These are phyloP conservation scores for Phytophthora brassicae DNA, from an alignment of 352 stramenopile species.

Conservation along the genomic window DNA sequence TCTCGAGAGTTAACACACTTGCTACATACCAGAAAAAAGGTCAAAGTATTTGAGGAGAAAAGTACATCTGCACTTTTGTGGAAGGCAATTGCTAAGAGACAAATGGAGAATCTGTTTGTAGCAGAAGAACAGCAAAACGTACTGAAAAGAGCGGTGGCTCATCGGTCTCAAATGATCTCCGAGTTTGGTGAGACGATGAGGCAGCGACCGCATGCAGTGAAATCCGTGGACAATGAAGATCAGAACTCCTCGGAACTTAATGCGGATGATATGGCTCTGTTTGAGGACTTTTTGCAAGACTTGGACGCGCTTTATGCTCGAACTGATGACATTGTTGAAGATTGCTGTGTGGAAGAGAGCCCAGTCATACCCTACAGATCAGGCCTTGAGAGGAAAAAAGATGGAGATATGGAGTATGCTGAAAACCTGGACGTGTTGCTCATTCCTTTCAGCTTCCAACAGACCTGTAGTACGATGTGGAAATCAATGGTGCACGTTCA, in stretches of 20 bases:
- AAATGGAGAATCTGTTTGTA: slow-evolving; percentile 11
- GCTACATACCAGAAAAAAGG: slow-evolving; percentile 4
- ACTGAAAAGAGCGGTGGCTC: slow-evolving; percentile 2
- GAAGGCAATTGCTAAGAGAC: slow-evolving; percentile 14
- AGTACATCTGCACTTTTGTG: background rate
- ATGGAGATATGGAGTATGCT: slow-evolving; percentile 16
- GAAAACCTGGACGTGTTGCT: slow-evolving; percentile 25
- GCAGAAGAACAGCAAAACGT: slow-evolving; percentile 12
- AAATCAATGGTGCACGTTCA: slow-evolving; percentile 14
- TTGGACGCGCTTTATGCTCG: slow-evolving; percentile 20
- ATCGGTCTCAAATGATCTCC: slow-evolving; percentile 5
- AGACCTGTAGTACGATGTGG: slow-evolving; percentile 18
- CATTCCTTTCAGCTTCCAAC: slow-evolving; percentile 14
- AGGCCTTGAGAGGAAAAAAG: slow-evolving; percentile 1
- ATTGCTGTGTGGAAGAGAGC: slow-evolving; percentile 1
- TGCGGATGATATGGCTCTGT: slow-evolving; percentile 13
- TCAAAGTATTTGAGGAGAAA: background rate
- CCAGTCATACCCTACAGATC: background rate
- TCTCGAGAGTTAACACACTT: slow-evolving; percentile 2
- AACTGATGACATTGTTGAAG: slow-evolving; percentile 18
- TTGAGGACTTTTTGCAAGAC: slow-evolving; percentile 27
- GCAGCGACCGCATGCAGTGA: background rate
- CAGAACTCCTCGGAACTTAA: background rate
- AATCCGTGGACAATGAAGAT: background rate
- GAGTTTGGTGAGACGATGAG: slow-evolving; percentile 2